Base-by-base conservation (phyloP, 1,284 basidiomycete genomes). In the Acaromyces ingoldii region DNA sequence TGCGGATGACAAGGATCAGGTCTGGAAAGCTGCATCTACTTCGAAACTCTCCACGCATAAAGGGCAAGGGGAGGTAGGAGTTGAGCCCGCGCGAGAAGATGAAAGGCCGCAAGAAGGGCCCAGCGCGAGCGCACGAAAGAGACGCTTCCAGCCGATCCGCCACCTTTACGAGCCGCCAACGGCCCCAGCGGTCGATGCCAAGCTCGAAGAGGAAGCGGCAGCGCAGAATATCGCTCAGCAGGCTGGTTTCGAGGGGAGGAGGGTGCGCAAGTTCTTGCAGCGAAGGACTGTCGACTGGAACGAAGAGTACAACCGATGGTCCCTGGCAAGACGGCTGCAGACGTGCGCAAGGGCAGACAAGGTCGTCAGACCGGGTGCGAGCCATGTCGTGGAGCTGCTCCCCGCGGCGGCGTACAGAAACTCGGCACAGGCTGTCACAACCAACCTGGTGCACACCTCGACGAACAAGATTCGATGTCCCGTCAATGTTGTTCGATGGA, bases 381-480 rank as follows among this genome's bases (percentile, higher is more conserved):
- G 43, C 3, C 24, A 55, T 10, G 57, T 50, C 2, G 43, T 30
- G 25, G 46, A 96, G 92, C 82, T 97, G 24, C 80, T 97, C 26
- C 92, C 92, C 1, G 87, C 93, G 0, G 85, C 86, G 70, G 92
- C 91, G 30, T 95, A 96, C 74, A 83, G 85, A 15, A 83, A 96
- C 74, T 81, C 87, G 1, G 88, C 90, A 1, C 93, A 89, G 0
- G 95, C 91, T 0, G 80, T 96, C 49, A 91, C 91, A 70, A 92
- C 91, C 38, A 91, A 91, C 73, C 95, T 96, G 66, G 88, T 96
- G 10, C 95, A 98, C 76, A 97, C 92, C 0, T 93, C 91, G 5
- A 96, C 92, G 44, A 98, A 98, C 81, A 98, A 98, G 78, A 91
- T 97, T 62, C 82, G 91, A 49, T 95, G 90, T 78, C 92, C 93